Conservation (phyloP, 805 yeast genomes). For the Ogataea corticis region DNA sequence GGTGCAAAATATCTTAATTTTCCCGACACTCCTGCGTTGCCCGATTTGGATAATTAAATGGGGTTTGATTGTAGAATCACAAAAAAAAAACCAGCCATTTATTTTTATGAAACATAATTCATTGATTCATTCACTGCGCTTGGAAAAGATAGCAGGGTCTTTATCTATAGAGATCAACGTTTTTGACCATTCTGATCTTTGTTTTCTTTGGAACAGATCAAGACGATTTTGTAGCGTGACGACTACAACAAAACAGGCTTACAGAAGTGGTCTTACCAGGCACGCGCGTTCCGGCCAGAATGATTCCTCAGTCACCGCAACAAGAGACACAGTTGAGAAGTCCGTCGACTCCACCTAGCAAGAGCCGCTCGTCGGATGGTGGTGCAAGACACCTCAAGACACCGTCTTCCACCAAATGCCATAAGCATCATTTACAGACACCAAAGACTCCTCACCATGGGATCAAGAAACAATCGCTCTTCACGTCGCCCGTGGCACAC, state of each 20-base stretch:
- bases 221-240: too few relatives aligned
- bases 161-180: not conserved
- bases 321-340: slow-evolving; percentile 16
- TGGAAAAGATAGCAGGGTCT: not conserved
- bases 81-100: slow-evolving; percentile 23
- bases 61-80: not conserved
- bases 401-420: slow-evolving; percentile 18
- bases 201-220: not conserved
- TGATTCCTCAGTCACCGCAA: slow-evolving; percentile 22
- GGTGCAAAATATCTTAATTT: too few relatives aligned
- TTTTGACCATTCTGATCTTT: not conserved
- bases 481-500: slow-evolving; percentile 19
- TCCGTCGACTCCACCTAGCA: slow-evolving; percentile 31
- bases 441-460: slow-evolving; percentile 27
- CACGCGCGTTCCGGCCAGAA: not conserved
- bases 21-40: slow-evolving; percentile 6
- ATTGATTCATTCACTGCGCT: not conserved
- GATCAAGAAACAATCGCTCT: slow-evolving; percentile 14
- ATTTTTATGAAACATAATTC: slow-evolving; percentile 6
- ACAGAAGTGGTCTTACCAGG: not conserved
- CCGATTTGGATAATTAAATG: slow-evolving; percentile 18
- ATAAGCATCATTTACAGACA: slow-evolving; percentile 22
- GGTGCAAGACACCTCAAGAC: slow-evolving; percentile 17
- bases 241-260: not conserved
- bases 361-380: slow-evolving; percentile 1